Base-by-base conservation (phyloP, 78 protist species). In the Carpediemonas membranifera region DNA sequence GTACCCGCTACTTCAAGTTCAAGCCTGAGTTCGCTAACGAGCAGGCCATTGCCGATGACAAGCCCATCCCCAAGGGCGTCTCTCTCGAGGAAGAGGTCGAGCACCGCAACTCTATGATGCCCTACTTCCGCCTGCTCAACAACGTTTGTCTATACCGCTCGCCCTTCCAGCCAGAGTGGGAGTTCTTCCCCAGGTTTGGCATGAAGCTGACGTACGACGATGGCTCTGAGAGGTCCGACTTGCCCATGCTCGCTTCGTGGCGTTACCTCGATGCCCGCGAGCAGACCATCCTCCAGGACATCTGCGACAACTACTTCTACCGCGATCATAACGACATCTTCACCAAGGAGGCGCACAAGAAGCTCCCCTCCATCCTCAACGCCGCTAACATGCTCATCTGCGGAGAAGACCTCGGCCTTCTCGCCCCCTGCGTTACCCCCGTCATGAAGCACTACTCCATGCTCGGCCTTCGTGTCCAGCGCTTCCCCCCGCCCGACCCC, bases 351-450 rank as follows among this genome's bases (percentile, higher is more conserved):
- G 74, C 65, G 18, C 35, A 31, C n/a, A 24, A 52, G 36, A 69
- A 69, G 30, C 13, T 69, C 51, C 61, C 74, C 36, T 7, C 2
- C 39, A n/a, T n/a, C n/a, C n/a, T n/a, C 47, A 28, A 33, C 3
- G 58, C 63, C 24, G 43, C 62, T 21, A 62, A 67, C 35, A 81
- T 86, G 87, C 74, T 86, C 61, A 65, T 80, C 44, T 81, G 87
- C 70, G 90, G 87, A 24, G 90, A 86, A 36, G 90, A 86, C 71
- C 73, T 86, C 13, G 90, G 90, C 60, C 71, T 69, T 72, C 73
- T 81, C 25, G 83, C 87, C 47, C 60, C 62, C 37, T 76, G 84
- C 55, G 83, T 81, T 15, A 74, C 68, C 18, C 71, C 68, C 16
- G 78, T 68, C 14, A 56, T 86, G 66, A 53, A 50, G 0, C 68